Conservation (phyloP, 2,329 filamentous ascomycete genomes). For the Aspergillus sergii region DNA sequence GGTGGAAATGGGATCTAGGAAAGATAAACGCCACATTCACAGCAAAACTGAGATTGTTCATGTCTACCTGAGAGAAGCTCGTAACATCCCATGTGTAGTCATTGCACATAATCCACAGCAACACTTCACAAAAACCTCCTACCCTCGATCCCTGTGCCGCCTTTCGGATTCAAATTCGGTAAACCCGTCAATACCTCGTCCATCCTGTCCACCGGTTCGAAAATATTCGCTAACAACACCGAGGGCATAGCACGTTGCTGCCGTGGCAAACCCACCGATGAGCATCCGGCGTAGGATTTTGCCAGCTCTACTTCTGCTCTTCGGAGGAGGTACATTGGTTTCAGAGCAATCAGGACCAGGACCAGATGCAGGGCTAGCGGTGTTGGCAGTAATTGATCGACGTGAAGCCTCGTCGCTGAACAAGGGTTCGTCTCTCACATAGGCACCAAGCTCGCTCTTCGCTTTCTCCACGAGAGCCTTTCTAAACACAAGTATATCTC, state of each 20-base stretch:
- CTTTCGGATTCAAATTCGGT: constrained; percentile 43
- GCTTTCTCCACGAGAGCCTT: constrained; percentile 15
- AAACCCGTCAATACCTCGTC: constrained; percentile 41
- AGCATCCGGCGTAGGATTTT: constrained; percentile 36
- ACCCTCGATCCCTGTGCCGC: constrained; percentile 22
- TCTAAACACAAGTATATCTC: constrained; percentile 45
- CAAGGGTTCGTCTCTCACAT: constrained; percentile 8
- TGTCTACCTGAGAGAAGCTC: background rate
- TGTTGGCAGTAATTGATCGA: constrained; percentile 18
- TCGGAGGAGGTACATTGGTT: background rate
- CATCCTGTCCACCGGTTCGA: constrained; percentile 43
- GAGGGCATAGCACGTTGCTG: constrained; percentile 44
- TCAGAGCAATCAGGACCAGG: background rate
- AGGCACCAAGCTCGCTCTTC: background rate
- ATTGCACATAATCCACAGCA: background rate
- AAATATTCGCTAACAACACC: constrained; percentile 46
- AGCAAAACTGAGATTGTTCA: background rate
- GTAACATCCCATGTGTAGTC: background rate
- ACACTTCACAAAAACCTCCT: background rate
- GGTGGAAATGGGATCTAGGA: background rate
- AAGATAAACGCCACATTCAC: background rate
- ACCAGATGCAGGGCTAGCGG: constrained; percentile 4
- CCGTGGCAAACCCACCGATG: constrained; percentile 37
- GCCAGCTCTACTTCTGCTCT: constrained; percentile 17
- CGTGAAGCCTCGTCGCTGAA: background rate